These are phyloP conservation scores for Coemansia sp. DNA, from an alignment of 192 early-diverging fungal genomes.

Conservation along the genomic window DNA sequence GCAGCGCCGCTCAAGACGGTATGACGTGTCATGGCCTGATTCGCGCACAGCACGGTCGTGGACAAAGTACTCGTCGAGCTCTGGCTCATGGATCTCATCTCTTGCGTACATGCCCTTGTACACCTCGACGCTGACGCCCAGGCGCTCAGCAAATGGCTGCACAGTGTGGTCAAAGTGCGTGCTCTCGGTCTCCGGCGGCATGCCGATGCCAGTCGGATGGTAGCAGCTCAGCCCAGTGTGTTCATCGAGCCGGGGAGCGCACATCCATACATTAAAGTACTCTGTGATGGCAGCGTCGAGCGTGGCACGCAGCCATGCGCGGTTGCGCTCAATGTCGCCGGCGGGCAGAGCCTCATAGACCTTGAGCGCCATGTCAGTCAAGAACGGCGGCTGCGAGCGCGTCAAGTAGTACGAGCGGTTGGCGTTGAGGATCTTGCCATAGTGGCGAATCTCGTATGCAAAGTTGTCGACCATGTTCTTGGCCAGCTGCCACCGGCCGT, in stretches of 20 bases:
- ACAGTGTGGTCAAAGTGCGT: constrained; percentile 87
- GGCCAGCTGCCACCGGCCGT: constrained; percentile 82
- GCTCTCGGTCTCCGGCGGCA: constrained; percentile 97
- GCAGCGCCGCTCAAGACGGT: constrained; percentile 87
- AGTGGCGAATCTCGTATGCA: constrained; percentile 94
- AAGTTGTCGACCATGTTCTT: constrained; percentile 98
- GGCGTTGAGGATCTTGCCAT: constrained; percentile 98
- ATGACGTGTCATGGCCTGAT: constrained; percentile 96
- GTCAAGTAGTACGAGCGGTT: constrained; percentile 96
- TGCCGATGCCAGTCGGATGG: constrained; percentile 85
- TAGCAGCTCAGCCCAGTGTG: constrained; percentile 79
- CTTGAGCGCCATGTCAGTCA: constrained; percentile 92
- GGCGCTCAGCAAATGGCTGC: constrained; percentile 70
- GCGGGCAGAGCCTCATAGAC: constrained; percentile 66
- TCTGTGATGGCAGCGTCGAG: constrained; percentile 85
- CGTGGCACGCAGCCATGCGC: constrained; percentile 69
- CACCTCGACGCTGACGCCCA: constrained; percentile 66
- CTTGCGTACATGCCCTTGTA: constrained; percentile 74
- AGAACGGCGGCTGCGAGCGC: constrained; percentile 96
- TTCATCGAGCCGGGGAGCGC: constrained; percentile 71
- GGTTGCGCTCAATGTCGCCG: constrained; percentile 52
- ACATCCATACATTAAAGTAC: constrained; percentile 90
- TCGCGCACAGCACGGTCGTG: constrained; percentile 98
- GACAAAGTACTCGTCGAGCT: constrained; percentile 92
- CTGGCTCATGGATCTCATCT: constrained; percentile 70